phyloP scores from a whole-genome alignment of 2,329 filamentous ascomycete genomes.

The Ascomycota sp. region DNA sequence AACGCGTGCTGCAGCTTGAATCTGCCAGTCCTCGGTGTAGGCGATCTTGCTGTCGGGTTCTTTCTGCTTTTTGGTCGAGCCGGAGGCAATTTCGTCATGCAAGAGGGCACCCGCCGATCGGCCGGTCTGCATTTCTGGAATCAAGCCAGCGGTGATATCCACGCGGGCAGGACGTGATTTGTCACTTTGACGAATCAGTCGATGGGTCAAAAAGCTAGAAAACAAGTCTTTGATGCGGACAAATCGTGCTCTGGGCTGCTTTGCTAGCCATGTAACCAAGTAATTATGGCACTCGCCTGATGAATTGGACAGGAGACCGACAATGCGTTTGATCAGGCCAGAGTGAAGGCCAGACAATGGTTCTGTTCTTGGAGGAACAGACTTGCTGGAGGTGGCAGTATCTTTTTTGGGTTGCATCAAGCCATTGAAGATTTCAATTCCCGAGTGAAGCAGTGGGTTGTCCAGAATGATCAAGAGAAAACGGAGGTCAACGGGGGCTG shows the following conservation, averaged over 20 bases:
- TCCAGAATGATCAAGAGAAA: conserved; percentile 61
- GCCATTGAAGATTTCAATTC: conserved; percentile 19
- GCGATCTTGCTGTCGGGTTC: conserved; percentile 34
- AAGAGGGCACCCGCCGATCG: conserved; percentile 44
- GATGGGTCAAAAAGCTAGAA: conserved; percentile 61
- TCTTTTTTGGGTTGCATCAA: conserved; percentile 13
- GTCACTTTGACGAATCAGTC: conserved; percentile 50
- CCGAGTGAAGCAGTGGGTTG: conserved; percentile 52
- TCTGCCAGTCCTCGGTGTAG: conserved; percentile 78
- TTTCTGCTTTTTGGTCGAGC: conserved; percentile 30
- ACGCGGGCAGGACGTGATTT: conserved; percentile 39
- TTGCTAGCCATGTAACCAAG: conserved; percentile 59
- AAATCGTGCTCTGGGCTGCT: conserved; percentile 47
- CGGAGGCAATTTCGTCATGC: conserved; percentile 51
- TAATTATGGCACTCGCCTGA: conserved; percentile 57
- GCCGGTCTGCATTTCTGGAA: conserved; percentile 52
- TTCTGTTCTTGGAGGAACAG: conserved; percentile 13
- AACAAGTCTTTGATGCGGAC: conserved; percentile 56
- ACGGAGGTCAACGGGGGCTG: conserved; percentile 47
- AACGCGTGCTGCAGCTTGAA: conserved; percentile 59
- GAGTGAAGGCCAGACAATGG: conserved; percentile 48
- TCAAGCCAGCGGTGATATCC: conserved; percentile 44
- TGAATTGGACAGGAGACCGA: conserved; percentile 62
- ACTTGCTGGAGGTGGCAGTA: conserved; percentile 1
- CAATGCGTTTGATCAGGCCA: conserved; percentile 64